phyloP scores from a whole-genome alignment of 2,329 filamentous ascomycete species.

The Zalaria obscura region DNA sequence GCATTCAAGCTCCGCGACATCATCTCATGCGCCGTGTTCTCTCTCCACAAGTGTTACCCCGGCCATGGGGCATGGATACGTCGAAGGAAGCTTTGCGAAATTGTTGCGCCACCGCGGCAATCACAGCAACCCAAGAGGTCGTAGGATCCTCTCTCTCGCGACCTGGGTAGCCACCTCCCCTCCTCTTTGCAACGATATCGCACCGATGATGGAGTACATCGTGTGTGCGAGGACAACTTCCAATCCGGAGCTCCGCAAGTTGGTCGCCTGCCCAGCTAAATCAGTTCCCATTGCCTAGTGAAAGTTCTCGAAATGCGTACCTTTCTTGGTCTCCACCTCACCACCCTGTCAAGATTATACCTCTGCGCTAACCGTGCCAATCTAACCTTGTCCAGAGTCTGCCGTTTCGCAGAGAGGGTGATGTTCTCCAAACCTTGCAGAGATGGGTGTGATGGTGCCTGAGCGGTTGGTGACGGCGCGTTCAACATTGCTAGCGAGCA shows the following conservation, averaged over 20 bases:
- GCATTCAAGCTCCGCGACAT: too few relatives aligned
- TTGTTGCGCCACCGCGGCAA: constrained; percentile 1
- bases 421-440: constrained; percentile 65
- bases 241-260: constrained; percentile 58
- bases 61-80: constrained; percentile 1
- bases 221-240: constrained; percentile 62
- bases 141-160: constrained; percentile 62
- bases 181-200: constrained; percentile 77
- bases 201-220: constrained; percentile 75
- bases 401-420: constrained; percentile 41
- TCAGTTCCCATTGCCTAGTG: too few relatives aligned
- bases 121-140: constrained; percentile 21
- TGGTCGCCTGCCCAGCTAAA: constrained; percentile 36
- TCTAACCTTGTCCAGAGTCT: constrained; percentile 49
- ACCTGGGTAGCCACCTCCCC: constrained; percentile 62
- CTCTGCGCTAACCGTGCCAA: constrained; percentile 53
- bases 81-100: not conserved
- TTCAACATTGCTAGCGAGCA: constrained; percentile 47
- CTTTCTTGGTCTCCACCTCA: constrained; percentile 79
- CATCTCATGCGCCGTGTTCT: too few relatives aligned
- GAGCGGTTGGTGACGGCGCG: constrained; percentile 13
- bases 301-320: constrained; percentile 33
- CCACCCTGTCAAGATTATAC: constrained; percentile 58
- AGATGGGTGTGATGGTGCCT: constrained; percentile 48
- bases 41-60: not conserved